These are phyloP conservation scores for Zygoascus bituminiphila DNA, from an alignment of 805 yeast species.

Conservation along the genomic window DNA sequence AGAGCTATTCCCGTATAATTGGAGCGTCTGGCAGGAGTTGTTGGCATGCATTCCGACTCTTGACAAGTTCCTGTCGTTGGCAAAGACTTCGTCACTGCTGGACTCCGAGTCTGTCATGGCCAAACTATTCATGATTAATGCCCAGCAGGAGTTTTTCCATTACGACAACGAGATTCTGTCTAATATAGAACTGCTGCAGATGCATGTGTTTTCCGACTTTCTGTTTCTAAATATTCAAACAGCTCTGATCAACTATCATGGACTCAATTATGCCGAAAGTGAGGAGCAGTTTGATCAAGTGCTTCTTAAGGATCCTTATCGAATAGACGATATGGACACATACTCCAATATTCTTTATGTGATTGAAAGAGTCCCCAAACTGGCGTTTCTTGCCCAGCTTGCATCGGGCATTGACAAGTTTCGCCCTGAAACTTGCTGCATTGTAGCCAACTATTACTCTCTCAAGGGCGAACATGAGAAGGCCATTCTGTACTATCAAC, in stretches of 20 bases:
- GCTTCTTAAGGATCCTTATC: constrained; percentile 64
- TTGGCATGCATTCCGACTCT: constrained; percentile 49
- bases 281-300: constrained; percentile 73
- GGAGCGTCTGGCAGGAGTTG: constrained; percentile 91
- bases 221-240: constrained; percentile 69
- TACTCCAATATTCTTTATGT: constrained; percentile 94
- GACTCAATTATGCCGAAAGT: constrained; percentile 76
- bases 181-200: constrained; percentile 41
- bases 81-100: neutral
- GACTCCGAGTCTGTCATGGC: constrained; percentile 26
- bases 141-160: constrained; percentile 74
- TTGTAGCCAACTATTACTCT: constrained; percentile 88
- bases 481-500: constrained; percentile 84
- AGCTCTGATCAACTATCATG: constrained; percentile 74
- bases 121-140: constrained; percentile 55
- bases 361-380: constrained; percentile 78
- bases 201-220: constrained; percentile 59
- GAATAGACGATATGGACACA: constrained; percentile 85
- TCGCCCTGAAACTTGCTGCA: constrained; percentile 91
- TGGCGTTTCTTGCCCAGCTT: constrained; percentile 79
- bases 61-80: constrained; percentile 41
- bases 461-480: constrained; percentile 89
- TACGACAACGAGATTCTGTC: constrained; percentile 40
- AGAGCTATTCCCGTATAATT: constrained; percentile 67
- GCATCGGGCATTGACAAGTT: constrained; percentile 76